Conservation (phyloP, 2,329 filamentous ascomycete genomes). For the Trichoderma oligosporum region DNA sequence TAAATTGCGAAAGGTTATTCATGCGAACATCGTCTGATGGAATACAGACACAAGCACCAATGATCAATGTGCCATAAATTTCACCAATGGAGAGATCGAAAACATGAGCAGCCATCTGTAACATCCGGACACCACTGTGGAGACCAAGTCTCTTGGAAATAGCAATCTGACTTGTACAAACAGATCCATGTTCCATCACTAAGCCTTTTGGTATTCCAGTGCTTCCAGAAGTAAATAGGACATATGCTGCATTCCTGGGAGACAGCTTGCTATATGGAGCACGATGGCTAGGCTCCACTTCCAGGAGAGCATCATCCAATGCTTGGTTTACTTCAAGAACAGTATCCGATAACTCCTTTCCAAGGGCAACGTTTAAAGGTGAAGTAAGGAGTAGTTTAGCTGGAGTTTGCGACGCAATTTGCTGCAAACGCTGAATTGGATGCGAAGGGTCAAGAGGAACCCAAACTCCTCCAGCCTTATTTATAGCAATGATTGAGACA, state of each 20-base stretch:
- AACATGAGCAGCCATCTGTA: background rate
- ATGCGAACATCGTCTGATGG: conserved; percentile 8
- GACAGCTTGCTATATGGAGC: conserved; percentile 21
- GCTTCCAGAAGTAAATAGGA: conserved; percentile 20
- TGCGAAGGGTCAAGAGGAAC: conserved; percentile 19
- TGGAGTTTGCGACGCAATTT: background rate
- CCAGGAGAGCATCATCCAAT: background rate
- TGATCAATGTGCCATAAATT: background rate
- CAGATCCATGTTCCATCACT: conserved; percentile 37
- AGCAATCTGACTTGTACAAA: conserved; percentile 32
- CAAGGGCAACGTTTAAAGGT: conserved; percentile 16
- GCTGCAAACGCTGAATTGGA: conserved; percentile 5
- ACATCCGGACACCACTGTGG: background rate
- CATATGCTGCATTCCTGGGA: background rate
- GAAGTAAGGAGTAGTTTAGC: background rate
- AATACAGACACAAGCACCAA: conserved; percentile 4
- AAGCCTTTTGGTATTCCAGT: conserved; percentile 24
- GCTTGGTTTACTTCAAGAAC: background rate
- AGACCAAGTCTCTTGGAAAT: background rate
- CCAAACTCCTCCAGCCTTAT: conserved; percentile 29
- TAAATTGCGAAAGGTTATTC: conserved; percentile 8
- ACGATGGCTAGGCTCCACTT: conserved; percentile 17
- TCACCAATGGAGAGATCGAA: conserved; percentile 18
- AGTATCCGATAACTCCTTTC: background rate
- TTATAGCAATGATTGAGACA: conserved; percentile 25